Base-by-base conservation (phyloP, 768 basidiomycete genomes). In the Tylopilus rubrobrunneus region DNA sequence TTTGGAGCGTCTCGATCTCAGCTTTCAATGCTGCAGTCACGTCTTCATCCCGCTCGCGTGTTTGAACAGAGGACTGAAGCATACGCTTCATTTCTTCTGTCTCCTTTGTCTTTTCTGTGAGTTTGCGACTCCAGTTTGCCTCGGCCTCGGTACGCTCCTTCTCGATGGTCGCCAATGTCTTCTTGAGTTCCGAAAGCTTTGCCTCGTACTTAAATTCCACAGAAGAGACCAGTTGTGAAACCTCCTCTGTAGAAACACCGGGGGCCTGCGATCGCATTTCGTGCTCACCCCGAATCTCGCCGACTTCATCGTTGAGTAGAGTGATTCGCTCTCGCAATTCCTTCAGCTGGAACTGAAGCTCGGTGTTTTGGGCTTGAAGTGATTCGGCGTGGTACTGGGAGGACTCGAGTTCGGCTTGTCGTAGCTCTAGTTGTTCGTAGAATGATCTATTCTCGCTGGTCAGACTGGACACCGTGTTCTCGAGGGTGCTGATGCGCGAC, bases 381-480 rank as follows among this genome's bases (percentile, higher is more conserved):
- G 80, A 79, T 59, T 93, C 91, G 2, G 86, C 75, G 58, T 89
- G 85, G 5, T 81, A 82, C 57, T 86, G 85, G 5, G 85, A 82
- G 2, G 89, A 87, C 71, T 99, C 97, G 11, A 89, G 70, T 64
- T 98, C 95, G 15, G 90, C 94, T 67, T 96, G 92, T 29, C 90
- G 86, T 45, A 87, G 63, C 70, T 98, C 93, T 4, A 93, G 76
- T 55, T 88, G 83, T 59, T 95, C 90, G 66, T 98, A 98, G 57
- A 92, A 79, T 11, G 74, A 68, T 59, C 84, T 86, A 63, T 94
- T 95, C 65, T 93, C 90, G 27, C 75, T 71, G 14, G 82, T 81
- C 8, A 94, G 76, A 29, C 77, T 82, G 57, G 80, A 78, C n/a
- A 92, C 74, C 2, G 85, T 84, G 36, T 74, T 73, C 62, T 95